Percentiles rank a stretch among this genome's conserved stretches.
These are phyloP conservation scores for Ogataea ganodermae DNA, from an alignment of 805 yeast genomes.

Conservation along the genomic window DNA sequence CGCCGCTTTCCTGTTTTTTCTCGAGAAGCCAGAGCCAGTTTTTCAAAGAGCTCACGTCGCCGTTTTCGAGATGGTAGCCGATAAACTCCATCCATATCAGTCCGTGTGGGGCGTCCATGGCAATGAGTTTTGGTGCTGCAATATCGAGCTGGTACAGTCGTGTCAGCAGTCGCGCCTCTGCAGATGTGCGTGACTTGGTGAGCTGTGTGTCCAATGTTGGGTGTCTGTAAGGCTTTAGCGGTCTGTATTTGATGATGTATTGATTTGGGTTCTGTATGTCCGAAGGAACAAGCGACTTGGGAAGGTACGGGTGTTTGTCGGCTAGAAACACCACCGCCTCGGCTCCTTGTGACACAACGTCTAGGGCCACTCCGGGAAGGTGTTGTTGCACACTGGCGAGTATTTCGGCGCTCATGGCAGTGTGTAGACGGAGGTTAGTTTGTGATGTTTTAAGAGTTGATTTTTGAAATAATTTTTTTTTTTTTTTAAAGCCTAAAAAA, in stretches of 20 bases:
- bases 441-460: not conserved
- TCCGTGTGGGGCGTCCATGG: constrained; percentile 77
- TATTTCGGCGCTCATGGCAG: constrained; percentile 55
- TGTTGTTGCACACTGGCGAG: constrained; percentile 44
- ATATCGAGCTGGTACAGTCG: constrained; percentile 58
- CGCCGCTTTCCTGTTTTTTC: constrained; percentile 27
- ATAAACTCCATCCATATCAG: constrained; percentile 85
- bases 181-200: constrained; percentile 77
- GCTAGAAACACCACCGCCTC: constrained; percentile 80
- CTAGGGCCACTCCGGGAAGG: constrained; percentile 52
- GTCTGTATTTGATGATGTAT: constrained; percentile 80
- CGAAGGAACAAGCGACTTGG: constrained; percentile 31
- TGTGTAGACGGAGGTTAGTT: not conserved
- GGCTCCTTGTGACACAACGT: constrained; percentile 81
- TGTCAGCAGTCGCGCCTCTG: constrained; percentile 78
- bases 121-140: constrained; percentile 70
- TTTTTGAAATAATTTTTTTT: not conserved
- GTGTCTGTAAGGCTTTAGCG: constrained; percentile 89
- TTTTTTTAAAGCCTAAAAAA: not conserved
- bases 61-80: constrained; percentile 56
- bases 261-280: constrained; percentile 31
- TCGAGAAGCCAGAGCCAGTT: constrained; percentile 72
- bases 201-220: constrained; percentile 73
- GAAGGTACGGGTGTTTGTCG: constrained; percentile 64
- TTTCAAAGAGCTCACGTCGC: constrained; percentile 62